Evolutionary conservation across 495 filamentous ascomycete species (phyloP).

Genomic region (Pyronema domesticum): DNA sequence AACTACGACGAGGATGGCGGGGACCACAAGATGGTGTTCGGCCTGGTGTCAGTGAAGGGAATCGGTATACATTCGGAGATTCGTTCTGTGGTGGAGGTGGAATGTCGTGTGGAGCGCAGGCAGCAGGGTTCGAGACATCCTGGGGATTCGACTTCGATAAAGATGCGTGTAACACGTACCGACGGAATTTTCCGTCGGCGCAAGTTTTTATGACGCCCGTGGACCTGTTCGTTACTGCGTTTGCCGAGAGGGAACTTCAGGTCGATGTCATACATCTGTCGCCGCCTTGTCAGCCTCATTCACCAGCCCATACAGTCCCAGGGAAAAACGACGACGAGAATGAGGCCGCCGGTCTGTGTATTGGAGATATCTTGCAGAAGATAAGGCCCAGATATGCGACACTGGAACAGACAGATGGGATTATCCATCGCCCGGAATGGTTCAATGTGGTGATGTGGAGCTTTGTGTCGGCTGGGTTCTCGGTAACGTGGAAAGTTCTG

Average conservation of each 20-base stretch:
- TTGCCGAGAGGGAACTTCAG: slow-evolving; percentile 19
- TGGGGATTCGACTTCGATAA: slow-evolving; percentile 22
- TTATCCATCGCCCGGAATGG: slow-evolving; percentile 34
- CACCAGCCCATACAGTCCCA: slow-evolving; percentile 49
- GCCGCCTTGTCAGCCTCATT: slow-evolving; percentile 72
- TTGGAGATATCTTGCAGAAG: slow-evolving; percentile 39
- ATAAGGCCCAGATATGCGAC: slow-evolving; percentile 55
- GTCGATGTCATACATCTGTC: slow-evolving; percentile 67
- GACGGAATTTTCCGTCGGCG: slow-evolving; percentile 38
- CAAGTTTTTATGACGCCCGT: slow-evolving; percentile 30
- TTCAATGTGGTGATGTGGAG: slow-evolving; percentile 46
- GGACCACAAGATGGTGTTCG: neutral
- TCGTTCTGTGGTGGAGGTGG: slow-evolving; percentile 23
- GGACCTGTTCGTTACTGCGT: slow-evolving; percentile 30
- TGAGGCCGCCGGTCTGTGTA: slow-evolving; percentile 49
- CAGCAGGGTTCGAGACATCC: slow-evolving; percentile 14
- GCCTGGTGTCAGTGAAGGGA: neutral
- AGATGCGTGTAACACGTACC: slow-evolving; percentile 16
- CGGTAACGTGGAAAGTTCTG: slow-evolving; percentile 41
- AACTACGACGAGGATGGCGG: slow-evolving; percentile 15
- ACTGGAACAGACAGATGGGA: slow-evolving; percentile 66
- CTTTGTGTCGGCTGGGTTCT: slow-evolving; percentile 50
- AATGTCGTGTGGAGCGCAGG: slow-evolving; percentile 18
- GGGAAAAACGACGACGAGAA: slow-evolving; percentile 57
- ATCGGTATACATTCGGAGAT: slow-evolving; percentile 23